Conservation (phyloP, 2,329 filamentous ascomycete species). For the Aspergillus sp. region DNA sequence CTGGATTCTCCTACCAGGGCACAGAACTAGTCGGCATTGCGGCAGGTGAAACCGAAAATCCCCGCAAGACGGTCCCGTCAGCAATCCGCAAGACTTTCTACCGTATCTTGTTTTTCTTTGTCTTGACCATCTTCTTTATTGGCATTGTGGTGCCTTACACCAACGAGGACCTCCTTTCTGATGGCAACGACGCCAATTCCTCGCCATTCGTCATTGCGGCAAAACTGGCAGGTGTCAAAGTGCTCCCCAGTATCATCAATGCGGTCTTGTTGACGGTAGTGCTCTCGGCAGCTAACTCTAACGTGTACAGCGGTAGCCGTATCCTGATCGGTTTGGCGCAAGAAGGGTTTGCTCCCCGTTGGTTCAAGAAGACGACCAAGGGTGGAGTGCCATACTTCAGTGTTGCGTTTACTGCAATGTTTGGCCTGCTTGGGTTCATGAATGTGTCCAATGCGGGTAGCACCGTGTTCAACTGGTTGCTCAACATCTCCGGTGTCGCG, state of each 20-base stretch:
- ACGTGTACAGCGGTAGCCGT: slow-evolving; percentile 49
- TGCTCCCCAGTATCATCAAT: slow-evolving; percentile 33
- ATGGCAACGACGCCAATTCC: slow-evolving; percentile 16
- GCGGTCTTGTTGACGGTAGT: slow-evolving; percentile 34
- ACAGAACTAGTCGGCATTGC: slow-evolving; percentile 71
- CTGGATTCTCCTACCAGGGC: slow-evolving; percentile 45
- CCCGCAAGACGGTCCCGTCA: slow-evolving; percentile 63
- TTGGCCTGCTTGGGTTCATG: slow-evolving; percentile 65
- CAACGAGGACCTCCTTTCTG: slow-evolving; percentile 46
- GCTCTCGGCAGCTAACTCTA: slow-evolving; percentile 35
- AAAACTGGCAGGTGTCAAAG: slow-evolving; percentile 28
- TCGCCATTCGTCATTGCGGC: slow-evolving; percentile 38
- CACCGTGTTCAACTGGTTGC: slow-evolving; percentile 48
- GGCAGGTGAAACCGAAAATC: slow-evolving; percentile 69
- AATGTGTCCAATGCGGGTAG: slow-evolving; percentile 59
- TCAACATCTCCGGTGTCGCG: slow-evolving; percentile 26
- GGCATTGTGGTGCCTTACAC: slow-evolving; percentile 64
- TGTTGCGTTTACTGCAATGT: slow-evolving; percentile 38
- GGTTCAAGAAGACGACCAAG: slow-evolving; percentile 35
- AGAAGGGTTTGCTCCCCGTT: slow-evolving; percentile 35
- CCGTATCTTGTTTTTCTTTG: slow-evolving; percentile 60
- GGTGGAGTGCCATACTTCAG: slow-evolving; percentile 37
- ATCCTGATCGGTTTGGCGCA: slow-evolving; percentile 62
- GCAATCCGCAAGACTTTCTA: slow-evolving; percentile 71
- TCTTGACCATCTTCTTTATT: slow-evolving; percentile 54